These are phyloP conservation scores for Durotheca rogersii DNA, from an alignment of 495 filamentous ascomycete species.

Conservation along the genomic window DNA sequence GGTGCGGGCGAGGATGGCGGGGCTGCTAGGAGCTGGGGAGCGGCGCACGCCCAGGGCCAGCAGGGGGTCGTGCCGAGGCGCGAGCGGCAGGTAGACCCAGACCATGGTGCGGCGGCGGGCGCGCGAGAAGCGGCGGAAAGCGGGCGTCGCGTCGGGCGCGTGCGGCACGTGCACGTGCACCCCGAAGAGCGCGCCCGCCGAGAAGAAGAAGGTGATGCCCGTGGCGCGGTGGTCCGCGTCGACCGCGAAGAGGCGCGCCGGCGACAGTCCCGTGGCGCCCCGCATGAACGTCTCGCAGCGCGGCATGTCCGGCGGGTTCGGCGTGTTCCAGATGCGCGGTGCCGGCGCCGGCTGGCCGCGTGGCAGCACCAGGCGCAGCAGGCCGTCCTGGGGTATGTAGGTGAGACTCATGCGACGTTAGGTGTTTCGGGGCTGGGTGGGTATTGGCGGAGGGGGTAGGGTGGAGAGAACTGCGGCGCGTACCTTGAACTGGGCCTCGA, in stretches of 20 bases:
- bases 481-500: slow-evolving; percentile 20
- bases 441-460: too few relatives aligned
- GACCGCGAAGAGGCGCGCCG: slow-evolving; percentile 9
- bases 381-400: not conserved
- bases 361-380: slow-evolving; percentile 2
- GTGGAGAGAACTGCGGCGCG: too few relatives aligned
- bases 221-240: slow-evolving; percentile 5
- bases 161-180: slow-evolving; percentile 11
- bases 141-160: slow-evolving; percentile 7
- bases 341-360: not conserved
- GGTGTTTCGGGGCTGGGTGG: not conserved
- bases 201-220: slow-evolving; percentile 29
- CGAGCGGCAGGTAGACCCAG: slow-evolving; percentile 26
- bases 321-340: slow-evolving; percentile 22
- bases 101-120: slow-evolving; percentile 2
- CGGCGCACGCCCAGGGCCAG: slow-evolving; percentile 13
- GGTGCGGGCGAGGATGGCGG: too few relatives aligned
- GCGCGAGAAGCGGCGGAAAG: not conserved
- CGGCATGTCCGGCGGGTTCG: slow-evolving; percentile 13
- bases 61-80: slow-evolving; percentile 10
- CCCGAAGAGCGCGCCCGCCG: slow-evolving; percentile 1
- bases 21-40: too few relatives aligned
- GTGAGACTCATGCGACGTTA: not conserved
- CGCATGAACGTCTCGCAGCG: slow-evolving; percentile 5
- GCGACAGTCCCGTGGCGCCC: not conserved